Base-by-base conservation (phyloP, 2,329 filamentous ascomycete genomes). In the Ophiostoma perfectum region DNA sequence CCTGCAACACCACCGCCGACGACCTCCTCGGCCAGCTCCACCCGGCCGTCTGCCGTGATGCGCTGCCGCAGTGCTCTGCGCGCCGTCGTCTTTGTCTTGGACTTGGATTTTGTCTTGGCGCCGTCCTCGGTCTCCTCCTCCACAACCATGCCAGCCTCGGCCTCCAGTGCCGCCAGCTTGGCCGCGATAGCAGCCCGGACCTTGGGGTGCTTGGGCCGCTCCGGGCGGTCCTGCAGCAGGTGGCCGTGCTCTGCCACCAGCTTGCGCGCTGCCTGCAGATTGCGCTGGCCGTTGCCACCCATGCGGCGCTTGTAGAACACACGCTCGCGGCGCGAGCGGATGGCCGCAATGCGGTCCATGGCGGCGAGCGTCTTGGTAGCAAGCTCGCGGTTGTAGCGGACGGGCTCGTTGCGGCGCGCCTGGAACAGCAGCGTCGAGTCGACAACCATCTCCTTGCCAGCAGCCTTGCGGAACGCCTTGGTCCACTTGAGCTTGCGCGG, bases 401-500 rank as follows among this genome's bases (percentile, higher is more conserved):
- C 88, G 73, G 95, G 95, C 44, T 96, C 87, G 83, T 99, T 97
- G 83, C 95, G 91, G 77, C 92, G 90, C 73, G 92, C 91, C 71
- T 92, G 90, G 81, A 98, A 97, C 76, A 92, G 90, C 70, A 99
- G 88, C 44, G 94, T 97, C 75, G 88, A 90, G 84, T 99, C 95
- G 80, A 98, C 93, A 69, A 91, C 91, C 92, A 96, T 88, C 77
- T 88, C 85, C 82, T 93, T 96, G 81, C 92, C 92, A 69, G 90
- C 89, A 18, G 90, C 87, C 77, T 89, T 90, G 76, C 93, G 90
- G 85, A 93, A 94, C 66, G 92, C 88, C 84, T 97, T 97, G 71
- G 94, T 97, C 95, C 94, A 97, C 80, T 93, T 95, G 74, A 98
- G 87, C 80, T 97, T 97, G 78, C 94, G 89, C 47, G 94, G 93